Evolutionary conservation across 257 asterid genomes (phyloP).

Genomic region (Gentiana dahurica): DNA sequence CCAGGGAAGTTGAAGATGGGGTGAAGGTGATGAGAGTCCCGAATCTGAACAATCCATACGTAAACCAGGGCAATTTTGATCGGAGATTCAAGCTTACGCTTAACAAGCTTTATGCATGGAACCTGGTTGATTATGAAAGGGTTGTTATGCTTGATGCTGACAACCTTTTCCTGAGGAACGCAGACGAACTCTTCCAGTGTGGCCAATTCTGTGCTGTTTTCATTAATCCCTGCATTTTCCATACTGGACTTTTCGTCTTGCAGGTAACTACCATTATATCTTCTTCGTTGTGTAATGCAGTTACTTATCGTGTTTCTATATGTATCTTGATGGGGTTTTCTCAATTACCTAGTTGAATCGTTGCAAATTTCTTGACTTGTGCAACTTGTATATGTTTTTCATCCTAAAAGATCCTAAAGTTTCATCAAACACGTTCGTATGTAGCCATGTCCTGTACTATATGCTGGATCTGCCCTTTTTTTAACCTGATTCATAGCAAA

Average conservation of each 20-base stretch:
- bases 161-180: slow-evolving; percentile 64
- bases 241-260: slow-evolving; percentile 87
- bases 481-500: too few relatives aligned
- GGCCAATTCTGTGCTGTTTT: slow-evolving; percentile 90
- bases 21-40: slow-evolving; percentile 64
- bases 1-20: slow-evolving; percentile 53
- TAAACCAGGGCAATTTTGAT: slow-evolving; percentile 23
- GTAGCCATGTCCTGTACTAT: too few relatives aligned
- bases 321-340: too few relatives aligned
- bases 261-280: slow-evolving; percentile 31
- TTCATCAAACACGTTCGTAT: too few relatives aligned
- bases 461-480: too few relatives aligned
- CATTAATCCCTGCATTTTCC: slow-evolving; percentile 94
- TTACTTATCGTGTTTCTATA: too few relatives aligned
- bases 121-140: slow-evolving; percentile 64
- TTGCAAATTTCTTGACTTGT: too few relatives aligned
- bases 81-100: slow-evolving; percentile 72
- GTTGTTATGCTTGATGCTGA: slow-evolving; percentile 93
- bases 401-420: too few relatives aligned
- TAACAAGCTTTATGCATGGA: slow-evolving; percentile 90
- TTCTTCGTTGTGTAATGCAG: not conserved
- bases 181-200: slow-evolving; percentile 82
- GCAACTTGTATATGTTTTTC: too few relatives aligned
- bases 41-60: slow-evolving; percentile 64
- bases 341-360: too few relatives aligned